Base-by-base conservation (phyloP, 768 basidiomycete genomes). In the Russula griseocarnosa region DNA sequence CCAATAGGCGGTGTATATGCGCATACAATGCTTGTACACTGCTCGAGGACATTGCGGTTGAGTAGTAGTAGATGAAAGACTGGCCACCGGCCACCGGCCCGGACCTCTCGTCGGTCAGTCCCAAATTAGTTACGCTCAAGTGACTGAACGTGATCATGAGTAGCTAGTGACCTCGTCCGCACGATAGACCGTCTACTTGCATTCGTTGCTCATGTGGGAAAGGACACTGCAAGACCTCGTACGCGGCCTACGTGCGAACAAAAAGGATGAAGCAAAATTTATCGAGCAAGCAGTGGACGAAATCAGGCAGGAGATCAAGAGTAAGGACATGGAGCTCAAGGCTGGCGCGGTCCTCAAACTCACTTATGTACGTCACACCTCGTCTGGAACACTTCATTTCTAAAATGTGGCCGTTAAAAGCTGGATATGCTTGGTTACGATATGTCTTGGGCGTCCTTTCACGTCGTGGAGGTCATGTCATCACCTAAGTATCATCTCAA, bases 391-490 rank as follows among this genome's bases (percentile, higher is more conserved):
- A 40, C 64, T 40, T 26, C 38, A 34, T 62, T n/a, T 65, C 65
- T 65, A 16, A 60, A 59, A 18, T 60, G 46, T 34, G 55, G 67
- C 34, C 40, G 56, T 62, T 16, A 60, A n/a, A 71, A 98, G 96
- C 86, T 99, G 67, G 93, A 98, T 73, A 98, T 99, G 97, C 77
- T 99, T 58, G 97, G 88, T 58, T 94, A 88, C 72, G 94, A 90
- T 77, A 97, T 90, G 86, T 84, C 85, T 63, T 97, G 94, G 86
- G 95, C 95, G 51, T 92, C 97, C 9, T 99, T 99, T 71, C 87
- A 96, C 74, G 90, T 99, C 58, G 88, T 98, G 7, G 97, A 99
- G 73, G 94, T 96, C 74, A 99, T 99, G 97, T 94, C 94, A 42
- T 94, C 94, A 4, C 79, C 89, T 5, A 87, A 87, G 72, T 84